phyloP scores from a whole-genome alignment of 495 filamentous ascomycete species.

The Evernia prunastri region DNA sequence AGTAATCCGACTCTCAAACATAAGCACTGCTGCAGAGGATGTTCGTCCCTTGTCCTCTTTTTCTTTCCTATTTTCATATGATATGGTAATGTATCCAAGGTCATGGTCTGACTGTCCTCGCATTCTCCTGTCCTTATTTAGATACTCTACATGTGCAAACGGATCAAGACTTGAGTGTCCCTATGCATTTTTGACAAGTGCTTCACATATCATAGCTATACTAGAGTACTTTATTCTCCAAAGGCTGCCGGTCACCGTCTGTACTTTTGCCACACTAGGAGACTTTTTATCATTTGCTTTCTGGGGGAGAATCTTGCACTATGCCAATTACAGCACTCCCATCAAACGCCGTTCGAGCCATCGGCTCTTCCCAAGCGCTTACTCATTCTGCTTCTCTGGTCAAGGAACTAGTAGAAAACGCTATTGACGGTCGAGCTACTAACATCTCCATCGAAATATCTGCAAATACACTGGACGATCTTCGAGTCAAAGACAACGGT shows the following conservation, averaged over 20 bases:
- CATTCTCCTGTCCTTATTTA: background rate
- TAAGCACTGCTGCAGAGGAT: too few relatives aligned
- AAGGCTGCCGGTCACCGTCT: background rate
- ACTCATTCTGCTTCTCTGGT: slow-evolving; percentile 66
- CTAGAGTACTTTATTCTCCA: background rate
- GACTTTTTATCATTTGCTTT: background rate
- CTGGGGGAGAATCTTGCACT: background rate
- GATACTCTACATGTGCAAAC: background rate
- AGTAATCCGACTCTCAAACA: too few relatives aligned
- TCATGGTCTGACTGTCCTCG: background rate
- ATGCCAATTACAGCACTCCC: slow-evolving; percentile 67
- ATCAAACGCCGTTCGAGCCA: slow-evolving; percentile 52
- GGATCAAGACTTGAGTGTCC: background rate
- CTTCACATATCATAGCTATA: background rate
- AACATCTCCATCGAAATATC: slow-evolving; percentile 68
- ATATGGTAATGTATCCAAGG: background rate
- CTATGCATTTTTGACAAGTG: background rate
- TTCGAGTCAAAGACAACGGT: slow-evolving; percentile 89
- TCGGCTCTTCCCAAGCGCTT: slow-evolving; percentile 69
- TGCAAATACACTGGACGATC: slow-evolving; percentile 67
- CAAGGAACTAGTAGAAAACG: slow-evolving; percentile 92
- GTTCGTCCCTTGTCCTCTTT: background rate
- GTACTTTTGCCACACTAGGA: background rate
- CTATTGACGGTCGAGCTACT: slow-evolving; percentile 74
- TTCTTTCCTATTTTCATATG: background rate